Evolutionary conservation across 164 flowering plant species (phyloP), one percentile per base, ranked within the genome.

Genomic region (Stephania yunnanensis): DNA sequence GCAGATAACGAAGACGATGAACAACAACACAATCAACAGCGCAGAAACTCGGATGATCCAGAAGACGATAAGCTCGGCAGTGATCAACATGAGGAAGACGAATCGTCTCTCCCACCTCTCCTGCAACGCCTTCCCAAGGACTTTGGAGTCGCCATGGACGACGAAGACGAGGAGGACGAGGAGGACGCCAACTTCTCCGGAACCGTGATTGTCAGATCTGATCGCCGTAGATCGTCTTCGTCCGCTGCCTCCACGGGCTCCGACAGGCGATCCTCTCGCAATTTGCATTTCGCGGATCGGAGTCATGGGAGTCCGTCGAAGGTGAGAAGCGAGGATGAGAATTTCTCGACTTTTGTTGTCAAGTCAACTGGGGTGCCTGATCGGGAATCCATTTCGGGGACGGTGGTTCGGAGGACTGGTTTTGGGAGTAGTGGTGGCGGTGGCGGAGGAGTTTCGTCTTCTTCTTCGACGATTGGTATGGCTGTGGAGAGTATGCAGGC

Each of bases 101-200:
- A 89, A 42, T 82, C 89, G 5, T 88, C 91, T 30, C 92, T 96
- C 10, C 99, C 99, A 73, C 98, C 98, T 6, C 89, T 96, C 72
- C 89, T 96, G 77, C 92, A 90, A 69, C 92, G 93, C 75, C 88
- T 94, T 50, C 98, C 99, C 20, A 92, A 96, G 78, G 99, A 96
- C 79, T 96, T 96, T 79, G 95, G 91, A 25, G 83, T 80, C 69
- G 89, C 83, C 8, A 82, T 81, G 13, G 83, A 82, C 44, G 71
- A 85, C 20, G 90, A 85, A 52, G 89, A 83, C 71, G 85, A 78
- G 10, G 83, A 78, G 1, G 82, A 74, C n/a, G 69, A n/a, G 5
- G 82, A 74, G 15, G 67, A n/a, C 7, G 74, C 73, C 50, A 74
- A 77, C 8, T 84, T 85, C 61, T 90, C 92, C 46, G 96, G 93